Base-by-base conservation (phyloP, 495 filamentous ascomycete genomes). In the Penicillium lividum region DNA sequence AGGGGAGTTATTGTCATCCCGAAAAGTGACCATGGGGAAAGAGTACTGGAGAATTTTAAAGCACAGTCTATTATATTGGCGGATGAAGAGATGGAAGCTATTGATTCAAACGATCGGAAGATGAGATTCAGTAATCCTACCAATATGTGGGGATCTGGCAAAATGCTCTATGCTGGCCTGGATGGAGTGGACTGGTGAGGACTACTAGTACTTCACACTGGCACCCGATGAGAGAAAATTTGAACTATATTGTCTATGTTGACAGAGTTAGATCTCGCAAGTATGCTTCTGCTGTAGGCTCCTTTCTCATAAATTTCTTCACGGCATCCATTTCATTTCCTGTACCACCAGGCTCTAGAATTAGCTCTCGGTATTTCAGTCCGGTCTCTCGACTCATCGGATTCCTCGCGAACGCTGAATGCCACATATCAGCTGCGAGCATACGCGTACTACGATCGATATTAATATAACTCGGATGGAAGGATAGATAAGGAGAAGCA, bases 301-400 rank as follows among this genome's bases (percentile, higher is more conserved):
- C 51, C 13, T 33, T 42, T 38, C 51, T 33, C 18, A 54, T 18
- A 7, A 54, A 54, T 13, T 44, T 16, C 34, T 13, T 10, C 13
- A 54, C 31, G 18, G 36, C 33, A 3, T 42, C 22, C 25, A 28
- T 7, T 29, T 54, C 51, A 44, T 54, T n/a, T 42, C 16, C 4
- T 10, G 18, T 52, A 9, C 48, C 56, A n/a, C 56, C 48, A 27
- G 11, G 56, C 47, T 58, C 48, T 30, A 58, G 48, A 33, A 58
- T 52, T 38, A 31, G 48, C 47, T 44, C 42, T n/a, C 56, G 47
- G 31, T 51, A 52, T 36, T 46, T 58, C 27, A 52, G 29, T 43
- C 36, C 56, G 10, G 29, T 38, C 30, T 52, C n/a, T 27, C 44
- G 48, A 36, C 48, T 58, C 48, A 58, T 51, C 30, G 56, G 48